Evolutionary conservation across 441 rosid species (phyloP).

Genomic region (Daphne laureola): DNA sequence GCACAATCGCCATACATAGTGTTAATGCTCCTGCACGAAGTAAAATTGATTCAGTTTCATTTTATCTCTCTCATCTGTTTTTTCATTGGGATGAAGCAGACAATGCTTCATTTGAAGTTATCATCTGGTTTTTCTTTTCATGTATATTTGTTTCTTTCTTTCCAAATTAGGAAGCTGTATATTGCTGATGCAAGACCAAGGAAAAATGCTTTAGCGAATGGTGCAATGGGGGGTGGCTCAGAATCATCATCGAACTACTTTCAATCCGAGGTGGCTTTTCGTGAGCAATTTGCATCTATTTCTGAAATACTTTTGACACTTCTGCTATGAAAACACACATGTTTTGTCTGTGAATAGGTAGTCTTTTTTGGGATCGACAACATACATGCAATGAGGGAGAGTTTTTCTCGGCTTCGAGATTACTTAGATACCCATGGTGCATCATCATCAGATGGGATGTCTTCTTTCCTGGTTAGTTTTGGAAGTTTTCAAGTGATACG

Average conservation of each 20-base stretch:
- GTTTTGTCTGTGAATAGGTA: slow-evolving; percentile 42
- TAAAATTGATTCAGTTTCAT: no score
- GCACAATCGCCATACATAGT: no score
- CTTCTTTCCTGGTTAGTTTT: slow-evolving; percentile 85
- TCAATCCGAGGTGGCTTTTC: slow-evolving; percentile 77
- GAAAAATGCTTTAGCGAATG: slow-evolving; percentile 98
- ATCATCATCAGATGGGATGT: slow-evolving; percentile 96
- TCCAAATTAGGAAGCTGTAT: slow-evolving; percentile 70
- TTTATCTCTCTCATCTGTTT: neutral
- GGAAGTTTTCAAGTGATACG: neutral
- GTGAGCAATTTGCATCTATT: slow-evolving; percentile 22
- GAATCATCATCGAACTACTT: slow-evolving; percentile 93
- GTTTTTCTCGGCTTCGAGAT: slow-evolving; percentile 94
- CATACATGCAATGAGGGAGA: slow-evolving; percentile 98
- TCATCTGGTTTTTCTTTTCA: neutral
- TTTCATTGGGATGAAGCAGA: neutral
- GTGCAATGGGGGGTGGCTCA: slow-evolving; percentile 99
- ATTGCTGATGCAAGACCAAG: slow-evolving; percentile 99
- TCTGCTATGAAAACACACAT: slow-evolving; percentile 7
- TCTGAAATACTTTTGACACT: slow-evolving; percentile 12
- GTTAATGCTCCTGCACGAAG: no score
- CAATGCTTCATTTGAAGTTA: neutral
- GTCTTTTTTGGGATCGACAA: slow-evolving; percentile 98
- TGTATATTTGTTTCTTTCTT: slow-evolving; percentile 11
- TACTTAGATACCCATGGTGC: slow-evolving; percentile 95